Base-by-base conservation (phyloP, 768 basidiomycete genomes). In the Mycena galericulata region DNA sequence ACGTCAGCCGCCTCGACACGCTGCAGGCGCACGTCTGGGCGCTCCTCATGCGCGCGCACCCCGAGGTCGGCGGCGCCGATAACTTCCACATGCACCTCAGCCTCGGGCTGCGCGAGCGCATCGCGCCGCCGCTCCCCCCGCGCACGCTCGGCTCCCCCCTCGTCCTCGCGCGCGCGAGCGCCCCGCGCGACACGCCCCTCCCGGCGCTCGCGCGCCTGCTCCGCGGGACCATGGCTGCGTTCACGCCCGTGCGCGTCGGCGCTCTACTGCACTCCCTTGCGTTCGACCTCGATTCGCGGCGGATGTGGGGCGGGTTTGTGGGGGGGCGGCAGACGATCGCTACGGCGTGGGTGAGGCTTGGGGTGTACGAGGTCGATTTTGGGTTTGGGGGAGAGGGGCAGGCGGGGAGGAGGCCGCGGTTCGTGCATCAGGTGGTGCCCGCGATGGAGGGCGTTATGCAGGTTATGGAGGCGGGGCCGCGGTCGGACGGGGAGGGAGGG, bases 1-100 rank as follows among this genome's bases (percentile, higher is more conserved):
- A n/a, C n/a, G n/a, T 80, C 69, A 81, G 80, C 65, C 78, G 78
- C 66, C 75, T 80, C 26, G 81, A 81, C 69, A 77, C 78, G 11
- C 76, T 82, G 22, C 76, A 79, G 27, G 80, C 81, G 3, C 79
- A 80, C 66, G 43, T 83, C 8, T 83, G 82, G 81, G 61, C 64
- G 11, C 71, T 74, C n/a, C 72, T 81, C 38, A 76, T 79, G 77
- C 50, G 80, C 79, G 22, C 76, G 77, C 30, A 75, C 2, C 65
- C 72, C 29, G n/a, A 32, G 45, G 71, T 70, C 62, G 65, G 73
- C 71, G 51, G 70, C 73, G n/a, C n/a, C 18, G 64, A 71, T 14
- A 43, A 65, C 1, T 75, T 77, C 53, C 69, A 78, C 64, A 70
- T 79, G 41, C 78, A 74, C 71, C 41, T 77, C 49, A 75, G 69